Conservation (phyloP, 208 protist genomes). For the Acanthamoeba healyi region DNA sequence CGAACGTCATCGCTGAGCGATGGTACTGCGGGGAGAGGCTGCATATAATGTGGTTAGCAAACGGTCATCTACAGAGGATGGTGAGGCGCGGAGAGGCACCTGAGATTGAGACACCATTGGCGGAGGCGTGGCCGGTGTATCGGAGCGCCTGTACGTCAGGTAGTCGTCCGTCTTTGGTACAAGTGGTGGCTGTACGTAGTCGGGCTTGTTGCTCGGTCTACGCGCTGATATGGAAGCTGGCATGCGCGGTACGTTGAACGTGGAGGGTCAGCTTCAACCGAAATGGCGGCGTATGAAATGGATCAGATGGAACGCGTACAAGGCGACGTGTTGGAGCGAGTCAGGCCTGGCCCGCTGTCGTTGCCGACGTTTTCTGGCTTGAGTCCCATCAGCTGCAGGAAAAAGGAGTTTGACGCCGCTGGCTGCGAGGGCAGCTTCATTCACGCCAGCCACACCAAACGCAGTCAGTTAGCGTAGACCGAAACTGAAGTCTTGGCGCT, state of each 20-base stretch:
- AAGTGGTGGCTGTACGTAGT: neutral
- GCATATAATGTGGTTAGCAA: too few relatives aligned
- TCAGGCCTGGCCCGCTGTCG: neutral
- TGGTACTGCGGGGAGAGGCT: neutral
- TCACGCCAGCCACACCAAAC: neutral
- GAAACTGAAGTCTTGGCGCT: too few relatives aligned
- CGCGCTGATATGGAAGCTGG: conserved; percentile 18
- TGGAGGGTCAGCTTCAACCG: too few relatives aligned
- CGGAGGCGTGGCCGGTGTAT: neutral
- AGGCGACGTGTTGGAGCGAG: neutral
- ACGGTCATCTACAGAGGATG: too few relatives aligned
- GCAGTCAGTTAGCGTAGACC: too few relatives aligned
- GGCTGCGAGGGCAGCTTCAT: neutral
- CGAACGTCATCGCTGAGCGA: neutral
- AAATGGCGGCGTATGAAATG: too few relatives aligned
- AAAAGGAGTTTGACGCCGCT: conserved; percentile 39
- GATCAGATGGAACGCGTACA: neutral
- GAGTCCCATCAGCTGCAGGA: conserved; percentile 63
- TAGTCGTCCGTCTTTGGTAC: conserved; percentile 50
- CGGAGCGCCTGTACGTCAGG: conserved; percentile 3
- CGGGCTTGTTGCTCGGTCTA: neutral
- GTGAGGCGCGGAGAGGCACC: too few relatives aligned
- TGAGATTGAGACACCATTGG: too few relatives aligned
- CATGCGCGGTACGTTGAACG: neutral
- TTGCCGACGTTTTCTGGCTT: neutral